These are phyloP conservation scores for Retiboletus fuscus DNA, from an alignment of 1,284 basidiomycete species.

Conservation along the genomic window DNA sequence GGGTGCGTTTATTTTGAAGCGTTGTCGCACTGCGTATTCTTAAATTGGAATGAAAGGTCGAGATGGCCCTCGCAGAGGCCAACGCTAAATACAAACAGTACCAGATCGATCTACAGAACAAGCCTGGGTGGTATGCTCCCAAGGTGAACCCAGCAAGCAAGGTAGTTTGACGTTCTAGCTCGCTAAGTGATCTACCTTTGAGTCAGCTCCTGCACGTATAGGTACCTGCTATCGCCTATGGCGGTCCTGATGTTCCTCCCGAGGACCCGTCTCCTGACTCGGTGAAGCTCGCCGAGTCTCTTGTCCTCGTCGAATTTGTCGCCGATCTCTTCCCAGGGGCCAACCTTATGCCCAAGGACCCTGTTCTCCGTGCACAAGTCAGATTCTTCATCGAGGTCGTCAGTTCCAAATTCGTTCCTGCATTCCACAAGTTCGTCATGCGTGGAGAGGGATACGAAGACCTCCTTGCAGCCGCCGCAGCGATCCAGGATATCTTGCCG, in stretches of 20 bases:
- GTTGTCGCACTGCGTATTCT: background rate
- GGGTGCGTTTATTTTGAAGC: conserved; percentile 19
- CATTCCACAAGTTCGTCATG: conserved; percentile 50
- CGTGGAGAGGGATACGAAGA: conserved; percentile 57
- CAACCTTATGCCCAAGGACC: conserved; percentile 56
- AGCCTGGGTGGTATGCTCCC: conserved; percentile 72
- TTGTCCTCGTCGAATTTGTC: conserved; percentile 60
- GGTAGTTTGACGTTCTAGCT: conserved; percentile 47
- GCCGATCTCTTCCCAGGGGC: conserved; percentile 58
- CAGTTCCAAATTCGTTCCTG: conserved; percentile 56
- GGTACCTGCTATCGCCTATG: conserved; percentile 62
- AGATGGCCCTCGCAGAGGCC: conserved; percentile 69
- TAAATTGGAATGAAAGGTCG: conserved; percentile 51
- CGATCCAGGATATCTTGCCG: conserved; percentile 58
- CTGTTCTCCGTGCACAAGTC: conserved; percentile 55
- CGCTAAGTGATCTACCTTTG: background rate
- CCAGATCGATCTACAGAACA: conserved; percentile 69
- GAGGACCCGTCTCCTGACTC: conserved; percentile 58
- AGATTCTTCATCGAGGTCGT: conserved; percentile 58
- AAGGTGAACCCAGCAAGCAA: conserved; percentile 74
- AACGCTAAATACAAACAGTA: conserved; percentile 61
- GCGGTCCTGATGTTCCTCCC: conserved; percentile 54
- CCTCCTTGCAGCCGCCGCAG: conserved; percentile 56
- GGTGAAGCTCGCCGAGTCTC: conserved; percentile 59
- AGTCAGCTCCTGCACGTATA: conserved; percentile 21